Evolutionary conservation across 225 moss, liverwort and hornwort species (phyloP), one percentile per base, ranked within the genome.

Genomic region (Ulota crispa): DNA sequence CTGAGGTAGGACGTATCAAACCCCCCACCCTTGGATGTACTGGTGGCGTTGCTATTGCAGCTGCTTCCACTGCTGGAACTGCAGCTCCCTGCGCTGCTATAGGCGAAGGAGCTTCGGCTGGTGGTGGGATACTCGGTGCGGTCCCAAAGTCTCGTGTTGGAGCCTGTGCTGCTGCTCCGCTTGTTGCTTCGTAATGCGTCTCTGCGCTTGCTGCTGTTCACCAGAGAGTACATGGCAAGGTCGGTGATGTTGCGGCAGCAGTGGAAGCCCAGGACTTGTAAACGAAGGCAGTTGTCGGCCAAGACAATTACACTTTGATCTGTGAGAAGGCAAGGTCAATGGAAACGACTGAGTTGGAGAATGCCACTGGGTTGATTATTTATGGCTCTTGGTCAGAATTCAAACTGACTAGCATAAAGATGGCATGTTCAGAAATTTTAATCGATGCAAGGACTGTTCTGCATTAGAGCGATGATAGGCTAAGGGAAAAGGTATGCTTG

Each of bases 181-280:
- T 87, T 87, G 82, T 90, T 87, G 85, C 79, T 88, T 70, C 82
- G 84, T 19, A 83, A 74, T 14, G 76, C 59, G 27, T 85, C 85
- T 37, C 88, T 85, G 41, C 84, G 80, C 57, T 92, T 96, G 75
- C 89, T 93, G 84, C 90, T 91, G 59, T 84, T 92, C 12, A 94
- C 99, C 68, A 99, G 86, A 23, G 96, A 77, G 79, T 99, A 96
- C 92, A 99, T 96, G 47, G 96, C 89, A 34, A 87, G 65, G 80
- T 99, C 99, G 61, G 99, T 99, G 79, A 99, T 91, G 52, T 96
- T 99, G 36, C 91, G 93, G 86, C 99, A 99, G 74, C 91, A 90
- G 79, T 99, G 91, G 47, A 99, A 87, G 32, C 94, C 94, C 31
- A 99, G 88, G 2, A 87, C 89, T 72, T 94, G 93, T 42, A 99